Evolutionary conservation across 495 filamentous ascomycete genomes (phyloP).

Genomic region (Penicillium steckii): DNA sequence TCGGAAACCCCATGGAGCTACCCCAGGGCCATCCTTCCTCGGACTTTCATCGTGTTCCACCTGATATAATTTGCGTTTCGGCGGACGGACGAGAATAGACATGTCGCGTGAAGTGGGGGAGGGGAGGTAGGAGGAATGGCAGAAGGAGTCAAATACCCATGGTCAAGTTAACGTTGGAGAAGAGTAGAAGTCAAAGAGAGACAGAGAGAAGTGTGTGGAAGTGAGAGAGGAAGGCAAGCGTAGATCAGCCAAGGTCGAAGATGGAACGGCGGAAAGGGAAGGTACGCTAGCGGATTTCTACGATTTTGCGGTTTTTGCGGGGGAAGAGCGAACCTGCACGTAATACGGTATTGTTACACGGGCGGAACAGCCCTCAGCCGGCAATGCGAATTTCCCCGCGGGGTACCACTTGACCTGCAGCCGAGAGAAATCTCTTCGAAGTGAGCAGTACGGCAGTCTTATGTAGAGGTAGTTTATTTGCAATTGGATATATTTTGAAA

Average conservation of each 20-base stretch:
- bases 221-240: neutral
- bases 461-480: too few species aligned
- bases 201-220: neutral
- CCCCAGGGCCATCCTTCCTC: conserved; percentile 14
- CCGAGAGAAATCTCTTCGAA: neutral
- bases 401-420: conserved; percentile 8
- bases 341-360: neutral
- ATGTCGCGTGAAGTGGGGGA: conserved; percentile 19
- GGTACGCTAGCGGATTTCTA: too few species aligned
- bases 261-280: too few species aligned
- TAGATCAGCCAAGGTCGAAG: too few species aligned
- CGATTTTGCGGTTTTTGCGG: conserved; percentile 11
- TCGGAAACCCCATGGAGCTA: neutral
- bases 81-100: conserved; percentile 39
- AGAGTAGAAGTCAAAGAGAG: neutral
- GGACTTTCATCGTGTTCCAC: conserved; percentile 28
- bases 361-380: conserved; percentile 28
- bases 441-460: too few species aligned
- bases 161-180: too few species aligned
- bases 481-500: too few species aligned
- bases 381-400: conserved; percentile 27
- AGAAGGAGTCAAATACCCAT: neutral
- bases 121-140: neutral
- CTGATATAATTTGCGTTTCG: conserved; percentile 38
- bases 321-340: too few species aligned